These are phyloP conservation scores for Pugionium cornutum DNA, from an alignment of 345 rosid species.

Conservation along the genomic window DNA sequence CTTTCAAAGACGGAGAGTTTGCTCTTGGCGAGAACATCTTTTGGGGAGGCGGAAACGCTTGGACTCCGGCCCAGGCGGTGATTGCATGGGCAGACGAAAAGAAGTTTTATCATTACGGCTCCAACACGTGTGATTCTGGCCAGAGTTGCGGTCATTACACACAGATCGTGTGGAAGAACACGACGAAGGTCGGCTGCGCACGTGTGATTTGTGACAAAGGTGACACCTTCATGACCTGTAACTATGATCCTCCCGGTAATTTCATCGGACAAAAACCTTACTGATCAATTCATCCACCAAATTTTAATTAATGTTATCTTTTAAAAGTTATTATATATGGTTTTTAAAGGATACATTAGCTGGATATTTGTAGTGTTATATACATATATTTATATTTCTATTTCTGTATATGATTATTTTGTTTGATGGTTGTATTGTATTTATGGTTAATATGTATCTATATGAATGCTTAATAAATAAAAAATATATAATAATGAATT, in stretches of 20 bases:
- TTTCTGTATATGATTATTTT: neutral
- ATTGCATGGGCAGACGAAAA: constrained; percentile 71
- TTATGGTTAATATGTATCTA: constrained; percentile 23
- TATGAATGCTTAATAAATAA: constrained; percentile 17
- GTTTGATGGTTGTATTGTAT: constrained; percentile 22
- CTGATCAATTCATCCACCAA: constrained; percentile 32
- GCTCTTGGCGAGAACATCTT: constrained; percentile 77
- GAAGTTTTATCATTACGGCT: constrained; percentile 59
- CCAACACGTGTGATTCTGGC: constrained; percentile 58
- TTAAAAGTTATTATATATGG: constrained; percentile 6
- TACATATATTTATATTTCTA: neutral
- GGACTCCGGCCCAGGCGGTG: constrained; percentile 71
- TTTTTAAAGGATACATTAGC: constrained; percentile 9
- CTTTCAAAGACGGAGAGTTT: constrained; percentile 60
- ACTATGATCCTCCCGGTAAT: constrained; percentile 85
- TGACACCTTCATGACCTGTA: constrained; percentile 89
- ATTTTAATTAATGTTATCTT: constrained; percentile 19
- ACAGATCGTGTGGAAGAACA: constrained; percentile 77
- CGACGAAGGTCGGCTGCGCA: constrained; percentile 72
- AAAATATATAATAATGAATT: neutral
- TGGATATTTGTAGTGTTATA: constrained; percentile 22
- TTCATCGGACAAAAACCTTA: constrained; percentile 79
- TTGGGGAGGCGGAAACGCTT: constrained; percentile 74
- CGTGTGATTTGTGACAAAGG: constrained; percentile 71
- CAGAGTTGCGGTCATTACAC: constrained; percentile 88